Evolutionary conservation across 306 rosid genomes (phyloP).

Genomic region (Trichosanthes cucumerina): DNA sequence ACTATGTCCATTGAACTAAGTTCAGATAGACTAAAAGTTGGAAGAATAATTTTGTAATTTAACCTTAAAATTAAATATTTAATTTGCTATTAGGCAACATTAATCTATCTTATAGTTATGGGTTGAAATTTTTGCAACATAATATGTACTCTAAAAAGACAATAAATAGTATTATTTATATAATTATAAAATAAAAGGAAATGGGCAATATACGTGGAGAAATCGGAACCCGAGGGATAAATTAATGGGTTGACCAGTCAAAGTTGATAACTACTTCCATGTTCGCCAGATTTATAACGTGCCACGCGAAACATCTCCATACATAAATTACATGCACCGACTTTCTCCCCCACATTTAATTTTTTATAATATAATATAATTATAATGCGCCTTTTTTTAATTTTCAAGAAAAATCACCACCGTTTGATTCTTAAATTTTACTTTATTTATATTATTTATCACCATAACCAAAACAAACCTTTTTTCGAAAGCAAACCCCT

Average conservation of each 20-base stretch:
- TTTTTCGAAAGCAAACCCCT: no score
- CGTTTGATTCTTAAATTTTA: background rate
- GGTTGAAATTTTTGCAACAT: no score
- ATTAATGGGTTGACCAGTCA: background rate
- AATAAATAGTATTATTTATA: background rate
- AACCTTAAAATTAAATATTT: no score
- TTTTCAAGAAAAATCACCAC: background rate
- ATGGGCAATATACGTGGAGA: slow-evolving; percentile 6
- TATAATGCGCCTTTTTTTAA: background rate
- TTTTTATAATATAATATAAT: no score
- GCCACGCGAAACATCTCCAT: background rate
- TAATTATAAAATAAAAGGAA: background rate
- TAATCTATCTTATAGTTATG: no score
- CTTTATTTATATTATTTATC: no score
- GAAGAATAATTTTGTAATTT: no score
- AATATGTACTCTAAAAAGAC: background rate
- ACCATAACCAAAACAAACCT: no score
- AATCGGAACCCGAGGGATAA: background rate
- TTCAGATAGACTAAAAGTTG: no score
- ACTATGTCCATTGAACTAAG: no score
- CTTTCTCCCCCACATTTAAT: background rate
- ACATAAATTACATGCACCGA: slow-evolving; percentile 3
- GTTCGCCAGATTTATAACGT: slow-evolving; percentile 8
- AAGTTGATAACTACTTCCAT: slow-evolving; percentile 3
- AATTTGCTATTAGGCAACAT: no score